phyloP scores from a whole-genome alignment of 768 basidiomycete species.

The Suillus tomentosus region DNA sequence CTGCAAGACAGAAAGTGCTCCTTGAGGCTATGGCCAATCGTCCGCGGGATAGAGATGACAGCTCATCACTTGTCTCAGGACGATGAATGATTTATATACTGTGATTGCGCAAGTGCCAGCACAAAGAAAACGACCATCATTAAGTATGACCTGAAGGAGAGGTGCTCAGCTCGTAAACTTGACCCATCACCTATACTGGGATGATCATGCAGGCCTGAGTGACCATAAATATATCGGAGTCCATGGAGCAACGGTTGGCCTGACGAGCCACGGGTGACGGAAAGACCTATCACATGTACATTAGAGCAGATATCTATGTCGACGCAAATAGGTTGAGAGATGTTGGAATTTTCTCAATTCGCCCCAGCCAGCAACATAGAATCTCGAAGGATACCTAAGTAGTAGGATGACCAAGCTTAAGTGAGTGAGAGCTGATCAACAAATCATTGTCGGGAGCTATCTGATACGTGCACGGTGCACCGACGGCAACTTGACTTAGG shows the following conservation, averaged over 20 bases:
- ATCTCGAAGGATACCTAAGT: background rate
- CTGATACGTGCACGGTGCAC: background rate
- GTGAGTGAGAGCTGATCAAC: background rate
- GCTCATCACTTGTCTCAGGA: background rate
- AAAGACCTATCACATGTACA: background rate
- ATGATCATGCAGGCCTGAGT: background rate
- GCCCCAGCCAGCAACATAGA: background rate
- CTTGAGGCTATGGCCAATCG: background rate
- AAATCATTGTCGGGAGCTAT: background rate
- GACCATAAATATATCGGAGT: background rate
- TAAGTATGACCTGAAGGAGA: background rate
- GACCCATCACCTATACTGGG: background rate
- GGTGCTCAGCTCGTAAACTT: background rate
- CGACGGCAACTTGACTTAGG: background rate
- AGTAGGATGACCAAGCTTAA: background rate
- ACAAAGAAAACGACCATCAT: background rate
- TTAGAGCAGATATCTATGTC: background rate
- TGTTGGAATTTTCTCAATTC: background rate
- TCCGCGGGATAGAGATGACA: conserved; percentile 2
- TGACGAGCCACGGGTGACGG: background rate
- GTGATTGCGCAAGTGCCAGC: background rate
- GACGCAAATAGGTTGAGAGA: background rate
- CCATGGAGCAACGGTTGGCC: background rate
- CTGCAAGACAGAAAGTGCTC: background rate
- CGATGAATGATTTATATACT: background rate